phyloP scores from a whole-genome alignment of 306 rosid genomes.

The Trifolium fragiferum region DNA sequence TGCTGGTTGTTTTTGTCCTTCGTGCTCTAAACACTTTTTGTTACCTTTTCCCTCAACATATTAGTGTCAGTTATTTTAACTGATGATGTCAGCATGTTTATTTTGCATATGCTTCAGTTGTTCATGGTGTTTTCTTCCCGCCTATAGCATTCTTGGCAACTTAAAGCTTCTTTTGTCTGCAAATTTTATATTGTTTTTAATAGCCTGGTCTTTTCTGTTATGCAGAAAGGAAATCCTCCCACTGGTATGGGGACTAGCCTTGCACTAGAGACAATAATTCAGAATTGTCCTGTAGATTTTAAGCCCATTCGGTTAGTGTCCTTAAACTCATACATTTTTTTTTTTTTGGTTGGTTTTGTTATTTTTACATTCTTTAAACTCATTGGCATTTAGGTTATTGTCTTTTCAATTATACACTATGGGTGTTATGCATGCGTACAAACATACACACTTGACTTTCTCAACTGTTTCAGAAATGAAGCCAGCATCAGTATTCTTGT shows the following conservation, averaged over 20 bases:
- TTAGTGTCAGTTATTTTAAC: not conserved
- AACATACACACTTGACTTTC: constrained; percentile 16
- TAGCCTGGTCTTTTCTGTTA: constrained; percentile 26
- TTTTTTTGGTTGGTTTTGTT: constrained; percentile 32
- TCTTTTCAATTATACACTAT: not conserved
- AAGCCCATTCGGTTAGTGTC: constrained; percentile 69
- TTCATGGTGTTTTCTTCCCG: constrained; percentile 23
- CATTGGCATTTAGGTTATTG: constrained; percentile 21
- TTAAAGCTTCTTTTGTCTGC: constrained; percentile 26
- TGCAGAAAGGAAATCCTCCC: constrained; percentile 81
- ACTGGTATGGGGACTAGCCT: constrained; percentile 91
- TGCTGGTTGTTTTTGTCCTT: constrained; percentile 16
- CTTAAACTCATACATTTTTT: constrained; percentile 23
- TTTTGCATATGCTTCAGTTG: constrained; percentile 26
- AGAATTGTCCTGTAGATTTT: constrained; percentile 65
- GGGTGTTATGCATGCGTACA: not conserved
- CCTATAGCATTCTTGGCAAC: constrained; percentile 29
- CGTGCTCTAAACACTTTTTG: constrained; percentile 20
- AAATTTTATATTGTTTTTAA: constrained; percentile 37
- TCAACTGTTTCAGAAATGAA: constrained; percentile 65
- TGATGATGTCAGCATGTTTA: constrained; percentile 16
- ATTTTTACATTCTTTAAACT: constrained; percentile 34
- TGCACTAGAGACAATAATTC: constrained; percentile 92
- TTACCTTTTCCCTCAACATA: constrained; percentile 25
- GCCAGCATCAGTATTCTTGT: constrained; percentile 70